These are phyloP conservation scores for Alternaria ethzedia DNA, from an alignment of 2,329 filamentous ascomycete species.

Conservation along the genomic window DNA sequence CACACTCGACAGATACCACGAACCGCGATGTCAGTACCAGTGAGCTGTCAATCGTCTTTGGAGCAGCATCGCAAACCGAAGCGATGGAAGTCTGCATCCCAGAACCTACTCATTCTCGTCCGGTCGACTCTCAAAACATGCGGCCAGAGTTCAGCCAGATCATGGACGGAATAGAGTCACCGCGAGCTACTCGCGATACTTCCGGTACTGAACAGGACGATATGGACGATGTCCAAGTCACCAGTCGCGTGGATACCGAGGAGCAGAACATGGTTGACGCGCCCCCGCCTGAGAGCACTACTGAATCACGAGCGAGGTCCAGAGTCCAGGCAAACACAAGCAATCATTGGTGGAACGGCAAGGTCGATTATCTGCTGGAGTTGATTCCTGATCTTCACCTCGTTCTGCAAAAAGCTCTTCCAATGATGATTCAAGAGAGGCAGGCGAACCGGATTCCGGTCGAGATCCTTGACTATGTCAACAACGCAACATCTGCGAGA, in stretches of 20 bases:
- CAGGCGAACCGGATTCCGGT: background rate
- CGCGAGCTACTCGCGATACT: background rate
- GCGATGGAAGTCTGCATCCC: background rate
- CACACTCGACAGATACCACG: background rate
- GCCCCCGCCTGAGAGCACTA: background rate
- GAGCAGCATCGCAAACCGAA: background rate
- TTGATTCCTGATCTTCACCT: background rate
- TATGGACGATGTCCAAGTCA: background rate
- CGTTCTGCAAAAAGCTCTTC: background rate
- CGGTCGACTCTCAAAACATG: background rate
- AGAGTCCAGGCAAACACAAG: background rate
- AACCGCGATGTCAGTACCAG: background rate
- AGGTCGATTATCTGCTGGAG: fast-evolving
- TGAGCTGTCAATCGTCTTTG: background rate
- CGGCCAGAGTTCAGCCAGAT: background rate
- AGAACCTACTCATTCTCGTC: background rate
- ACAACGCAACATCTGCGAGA: background rate
- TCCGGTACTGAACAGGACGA: background rate
- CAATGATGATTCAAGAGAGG: background rate
- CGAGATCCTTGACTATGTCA: background rate
- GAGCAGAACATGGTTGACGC: background rate
- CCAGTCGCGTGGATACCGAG: background rate
- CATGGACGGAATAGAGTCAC: background rate
- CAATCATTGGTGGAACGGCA: background rate
- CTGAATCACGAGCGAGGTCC: background rate